phyloP scores from a whole-genome alignment of 1,284 basidiomycete species.

The Naganishia sp. region DNA sequence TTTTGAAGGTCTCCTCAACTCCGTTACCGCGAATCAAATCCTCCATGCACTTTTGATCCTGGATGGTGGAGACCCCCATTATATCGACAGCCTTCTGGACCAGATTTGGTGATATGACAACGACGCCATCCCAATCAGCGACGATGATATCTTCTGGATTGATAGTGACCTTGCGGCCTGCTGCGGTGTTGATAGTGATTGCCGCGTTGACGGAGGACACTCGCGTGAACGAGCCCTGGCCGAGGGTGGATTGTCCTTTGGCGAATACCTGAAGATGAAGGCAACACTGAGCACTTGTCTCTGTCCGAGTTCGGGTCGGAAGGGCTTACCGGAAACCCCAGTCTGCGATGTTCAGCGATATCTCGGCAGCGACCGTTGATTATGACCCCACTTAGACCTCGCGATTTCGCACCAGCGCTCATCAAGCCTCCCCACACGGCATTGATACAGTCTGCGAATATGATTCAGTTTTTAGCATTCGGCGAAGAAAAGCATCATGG shows the following conservation, averaged over 20 bases:
- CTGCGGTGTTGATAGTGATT: slow-evolving; percentile 60
- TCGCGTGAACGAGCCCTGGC: slow-evolving; percentile 83
- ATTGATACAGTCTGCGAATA: slow-evolving; percentile 40
- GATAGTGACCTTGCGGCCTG: slow-evolving; percentile 60
- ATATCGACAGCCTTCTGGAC: slow-evolving; percentile 64
- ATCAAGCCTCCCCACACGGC: slow-evolving; percentile 56
- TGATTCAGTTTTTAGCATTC: neutral
- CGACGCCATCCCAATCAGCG: slow-evolving; percentile 86
- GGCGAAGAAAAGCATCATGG: slow-evolving; percentile 37
- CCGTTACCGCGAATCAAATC: slow-evolving; percentile 76
- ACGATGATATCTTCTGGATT: slow-evolving; percentile 79
- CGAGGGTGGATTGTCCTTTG: slow-evolving; percentile 57
- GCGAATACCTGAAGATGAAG: slow-evolving; percentile 42
- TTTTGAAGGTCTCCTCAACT: slow-evolving; percentile 60
- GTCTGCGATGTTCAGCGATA: slow-evolving; percentile 53
- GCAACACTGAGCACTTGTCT: neutral
- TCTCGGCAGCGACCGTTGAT: slow-evolving; percentile 57
- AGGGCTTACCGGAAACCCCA: slow-evolving; percentile 47
- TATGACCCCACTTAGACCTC: slow-evolving; percentile 53
- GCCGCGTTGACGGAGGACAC: slow-evolving; percentile 76
- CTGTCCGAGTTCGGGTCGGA: too few relatives aligned
- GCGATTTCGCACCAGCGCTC: slow-evolving; percentile 54
- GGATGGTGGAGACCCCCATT: slow-evolving; percentile 63
- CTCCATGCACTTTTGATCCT: slow-evolving; percentile 72
- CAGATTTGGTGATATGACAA: slow-evolving; percentile 69